A percentile compares a stretch with the other conserved stretches of the same genome.
Evolutionary conservation across 2,329 filamentous ascomycete species (phyloP).

Genomic region (Ceratocystis destructans): DNA sequence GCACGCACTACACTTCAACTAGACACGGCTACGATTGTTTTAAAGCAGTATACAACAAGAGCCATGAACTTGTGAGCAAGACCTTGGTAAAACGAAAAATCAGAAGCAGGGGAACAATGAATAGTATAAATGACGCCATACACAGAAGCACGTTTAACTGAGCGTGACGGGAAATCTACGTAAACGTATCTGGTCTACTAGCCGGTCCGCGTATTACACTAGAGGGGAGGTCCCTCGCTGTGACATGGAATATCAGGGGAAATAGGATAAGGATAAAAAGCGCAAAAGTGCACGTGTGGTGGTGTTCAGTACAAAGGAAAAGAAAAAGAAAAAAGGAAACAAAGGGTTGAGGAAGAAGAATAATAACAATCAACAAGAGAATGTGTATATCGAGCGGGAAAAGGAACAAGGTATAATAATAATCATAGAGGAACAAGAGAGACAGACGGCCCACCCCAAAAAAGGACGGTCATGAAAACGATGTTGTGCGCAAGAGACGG

Average conservation of each 20-base stretch:
- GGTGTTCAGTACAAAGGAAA: neutral
- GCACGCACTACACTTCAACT: neutral
- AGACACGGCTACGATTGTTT: constrained; percentile 7
- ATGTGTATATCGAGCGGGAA: neutral
- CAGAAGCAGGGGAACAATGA: neutral
- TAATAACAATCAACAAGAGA: neutral
- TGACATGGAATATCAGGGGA: neutral
- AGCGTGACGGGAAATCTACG: neutral
- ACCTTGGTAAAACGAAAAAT: neutral
- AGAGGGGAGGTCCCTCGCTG: neutral
- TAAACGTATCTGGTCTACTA: neutral
- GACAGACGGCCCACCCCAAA: neutral
- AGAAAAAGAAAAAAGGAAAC: neutral
- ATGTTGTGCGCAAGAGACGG: neutral
- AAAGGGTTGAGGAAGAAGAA: neutral
- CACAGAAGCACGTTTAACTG: neutral
- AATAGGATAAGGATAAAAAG: neutral
- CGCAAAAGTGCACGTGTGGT: neutral
- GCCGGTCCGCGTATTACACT: neutral
- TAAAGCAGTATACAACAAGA: constrained; percentile 9
- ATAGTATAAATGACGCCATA: neutral
- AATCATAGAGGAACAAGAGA: neutral
- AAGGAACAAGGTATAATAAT: neutral
- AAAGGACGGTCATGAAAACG: constrained; percentile 1
- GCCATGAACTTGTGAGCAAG: neutral